Evolutionary conservation across 768 basidiomycete genomes (phyloP).

Genomic region (Lyophyllum semitale): DNA sequence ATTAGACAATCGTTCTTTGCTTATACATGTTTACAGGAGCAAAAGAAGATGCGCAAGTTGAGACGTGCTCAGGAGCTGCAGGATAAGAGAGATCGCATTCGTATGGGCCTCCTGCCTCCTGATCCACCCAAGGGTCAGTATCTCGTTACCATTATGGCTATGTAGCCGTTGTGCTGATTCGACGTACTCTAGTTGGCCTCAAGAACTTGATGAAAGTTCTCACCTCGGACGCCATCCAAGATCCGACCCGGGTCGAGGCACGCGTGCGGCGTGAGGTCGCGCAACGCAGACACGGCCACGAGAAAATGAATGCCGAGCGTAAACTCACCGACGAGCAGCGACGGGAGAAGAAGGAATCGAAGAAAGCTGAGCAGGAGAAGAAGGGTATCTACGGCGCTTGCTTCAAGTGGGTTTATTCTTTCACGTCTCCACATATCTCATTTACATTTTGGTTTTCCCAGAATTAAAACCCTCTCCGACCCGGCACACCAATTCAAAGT

Average conservation of each 20-base stretch:
- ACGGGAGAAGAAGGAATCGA: conserved; percentile 81
- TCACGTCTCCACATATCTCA: background rate
- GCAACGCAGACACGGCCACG: conserved; percentile 84
- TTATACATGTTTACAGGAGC: conserved; percentile 54
- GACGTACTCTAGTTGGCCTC: conserved; percentile 68
- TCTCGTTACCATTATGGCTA: conserved; percentile 5
- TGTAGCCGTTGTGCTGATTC: background rate
- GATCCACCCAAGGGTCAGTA: conserved; percentile 88
- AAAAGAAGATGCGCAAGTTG: conserved; percentile 96
- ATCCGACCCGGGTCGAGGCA: conserved; percentile 96
- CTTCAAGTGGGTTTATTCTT: conserved; percentile 73
- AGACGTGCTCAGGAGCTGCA: conserved; percentile 85
- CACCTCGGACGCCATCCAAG: conserved; percentile 94
- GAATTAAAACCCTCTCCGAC: conserved; percentile 87
- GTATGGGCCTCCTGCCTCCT: conserved; percentile 95
- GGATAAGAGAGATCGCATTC: conserved; percentile 91
- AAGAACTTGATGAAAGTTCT: conserved; percentile 97
- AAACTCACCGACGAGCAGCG: conserved; percentile 91
- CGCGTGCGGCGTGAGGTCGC: conserved; percentile 93
- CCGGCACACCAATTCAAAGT: conserved; percentile 96
- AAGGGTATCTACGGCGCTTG: conserved; percentile 81
- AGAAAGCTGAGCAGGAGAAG: conserved; percentile 87
- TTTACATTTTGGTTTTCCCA: conserved; percentile 27
- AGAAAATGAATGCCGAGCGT: conserved; percentile 91
- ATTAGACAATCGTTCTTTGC: background rate